Evolutionary conservation across 148 eudicot species (phyloP).

Genomic region (Arctostaphylos glauca): DNA sequence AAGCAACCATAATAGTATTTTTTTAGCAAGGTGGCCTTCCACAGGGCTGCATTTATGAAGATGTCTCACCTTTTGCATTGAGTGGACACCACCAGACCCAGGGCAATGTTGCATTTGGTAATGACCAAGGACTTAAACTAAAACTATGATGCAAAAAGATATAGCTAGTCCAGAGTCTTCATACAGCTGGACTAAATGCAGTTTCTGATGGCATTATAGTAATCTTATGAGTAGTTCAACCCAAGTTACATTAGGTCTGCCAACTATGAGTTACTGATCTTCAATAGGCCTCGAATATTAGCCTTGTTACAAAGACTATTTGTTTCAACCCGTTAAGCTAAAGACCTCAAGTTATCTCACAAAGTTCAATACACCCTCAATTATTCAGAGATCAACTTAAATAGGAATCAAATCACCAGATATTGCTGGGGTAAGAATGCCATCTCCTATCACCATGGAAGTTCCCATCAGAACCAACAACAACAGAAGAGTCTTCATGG

Average conservation of each 20-base stretch:
- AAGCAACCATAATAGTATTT: background rate
- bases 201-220: background rate
- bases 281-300: background rate
- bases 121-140: background rate
- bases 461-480: conserved; percentile 87
- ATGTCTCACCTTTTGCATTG: background rate
- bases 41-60: background rate
- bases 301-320: background rate
- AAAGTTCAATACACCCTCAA: background rate
- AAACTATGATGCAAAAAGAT: background rate
- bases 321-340: background rate
- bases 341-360: background rate
- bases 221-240: background rate
- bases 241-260: background rate
- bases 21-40: background rate
- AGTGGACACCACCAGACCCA: background rate
- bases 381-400: background rate
- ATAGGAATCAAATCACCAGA: conserved; percentile 53
- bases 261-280: background rate
- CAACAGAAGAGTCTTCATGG: conserved; percentile 62
- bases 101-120: background rate
- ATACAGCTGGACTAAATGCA: background rate
- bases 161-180: conserved; percentile 1
- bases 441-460: conserved; percentile 93
- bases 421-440: conserved; percentile 94